phyloP scores from a whole-genome alignment of 805 yeast species.

The Zygoascus ofunaensis region DNA sequence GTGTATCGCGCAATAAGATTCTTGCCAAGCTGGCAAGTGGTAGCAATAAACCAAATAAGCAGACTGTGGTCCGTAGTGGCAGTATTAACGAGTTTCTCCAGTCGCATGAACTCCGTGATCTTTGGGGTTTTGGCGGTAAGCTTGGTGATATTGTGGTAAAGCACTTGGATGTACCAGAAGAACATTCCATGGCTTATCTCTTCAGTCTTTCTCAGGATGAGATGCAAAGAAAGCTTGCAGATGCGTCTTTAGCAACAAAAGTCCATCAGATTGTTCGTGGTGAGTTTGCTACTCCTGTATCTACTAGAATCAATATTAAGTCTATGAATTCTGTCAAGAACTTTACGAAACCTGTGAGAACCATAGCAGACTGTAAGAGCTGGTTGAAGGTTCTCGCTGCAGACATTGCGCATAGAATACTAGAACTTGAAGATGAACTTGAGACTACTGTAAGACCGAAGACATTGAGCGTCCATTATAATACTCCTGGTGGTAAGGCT shows the following conservation, averaged over 20 bases:
- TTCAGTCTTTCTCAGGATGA: constrained; percentile 38
- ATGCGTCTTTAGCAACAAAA: constrained; percentile 41
- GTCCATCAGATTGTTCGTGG: constrained; percentile 63
- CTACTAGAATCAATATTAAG: constrained; percentile 53
- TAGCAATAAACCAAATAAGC: constrained; percentile 74
- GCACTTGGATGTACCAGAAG: constrained; percentile 44
- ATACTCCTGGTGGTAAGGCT: constrained; percentile 13
- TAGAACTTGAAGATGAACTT: constrained; percentile 65
- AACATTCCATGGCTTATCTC: constrained; percentile 40
- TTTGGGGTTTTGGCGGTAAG: constrained; percentile 91
- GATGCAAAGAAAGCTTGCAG: constrained; percentile 34
- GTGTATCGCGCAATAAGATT: constrained; percentile 66
- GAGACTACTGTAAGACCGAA: constrained; percentile 41
- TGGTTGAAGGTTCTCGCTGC: constrained; percentile 84
- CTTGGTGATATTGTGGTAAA: constrained; percentile 52
- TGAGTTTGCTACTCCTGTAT: constrained; percentile 42
- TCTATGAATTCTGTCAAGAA: constrained; percentile 88
- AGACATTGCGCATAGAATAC: constrained; percentile 60
- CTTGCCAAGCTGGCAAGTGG: constrained; percentile 85
- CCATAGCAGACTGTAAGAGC: constrained; percentile 47
- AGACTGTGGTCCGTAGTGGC: constrained; percentile 56
- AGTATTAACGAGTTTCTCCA: constrained; percentile 46
- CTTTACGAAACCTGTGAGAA: constrained; percentile 48
- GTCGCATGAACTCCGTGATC: constrained; percentile 57
- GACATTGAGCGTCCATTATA: constrained; percentile 38